Conservation (phyloP, 768 basidiomycete genomes). For the Boletus rufocinnamomeus region DNA sequence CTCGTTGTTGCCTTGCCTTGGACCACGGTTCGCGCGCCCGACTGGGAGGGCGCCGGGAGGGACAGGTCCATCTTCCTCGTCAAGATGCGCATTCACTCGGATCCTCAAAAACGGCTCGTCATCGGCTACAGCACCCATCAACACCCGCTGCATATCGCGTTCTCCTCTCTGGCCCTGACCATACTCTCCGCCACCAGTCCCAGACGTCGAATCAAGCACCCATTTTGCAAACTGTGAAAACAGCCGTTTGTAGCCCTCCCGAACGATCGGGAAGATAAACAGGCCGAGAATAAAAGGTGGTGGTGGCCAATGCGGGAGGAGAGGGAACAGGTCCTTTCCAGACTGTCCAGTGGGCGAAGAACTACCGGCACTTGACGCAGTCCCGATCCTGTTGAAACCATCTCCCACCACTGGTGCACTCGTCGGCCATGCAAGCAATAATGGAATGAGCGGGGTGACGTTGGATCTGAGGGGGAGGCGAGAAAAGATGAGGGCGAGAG, state of each 20-base stretch:
- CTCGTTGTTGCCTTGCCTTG: slow-evolving; percentile 18
- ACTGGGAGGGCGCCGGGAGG: slow-evolving; percentile 17
- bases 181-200: slow-evolving; percentile 4
- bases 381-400: neutral
- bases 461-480: slow-evolving; percentile 46
- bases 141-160: slow-evolving; percentile 22
- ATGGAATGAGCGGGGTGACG: slow-evolving; percentile 26
- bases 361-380: neutral
- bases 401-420: slow-evolving; percentile 27
- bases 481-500: slow-evolving; percentile 64
- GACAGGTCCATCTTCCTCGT: slow-evolving; percentile 25
- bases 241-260: slow-evolving; percentile 44
- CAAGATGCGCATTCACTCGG: slow-evolving; percentile 37
- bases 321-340: slow-evolving; percentile 25
- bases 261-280: slow-evolving; percentile 51
- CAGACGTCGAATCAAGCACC: slow-evolving; percentile 42
- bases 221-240: slow-evolving; percentile 44
- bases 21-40: slow-evolving; percentile 13
- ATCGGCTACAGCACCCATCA: slow-evolving; percentile 28
- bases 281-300: slow-evolving; percentile 58
- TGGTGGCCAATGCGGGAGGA: slow-evolving; percentile 54
- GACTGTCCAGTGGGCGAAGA: neutral
- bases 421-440: slow-evolving; percentile 33
- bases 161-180: slow-evolving; percentile 19
- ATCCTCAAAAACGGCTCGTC: slow-evolving; percentile 35